Base-by-base conservation (phyloP, 345 rosid species). In the Pseudoturritis turrita region DNA sequence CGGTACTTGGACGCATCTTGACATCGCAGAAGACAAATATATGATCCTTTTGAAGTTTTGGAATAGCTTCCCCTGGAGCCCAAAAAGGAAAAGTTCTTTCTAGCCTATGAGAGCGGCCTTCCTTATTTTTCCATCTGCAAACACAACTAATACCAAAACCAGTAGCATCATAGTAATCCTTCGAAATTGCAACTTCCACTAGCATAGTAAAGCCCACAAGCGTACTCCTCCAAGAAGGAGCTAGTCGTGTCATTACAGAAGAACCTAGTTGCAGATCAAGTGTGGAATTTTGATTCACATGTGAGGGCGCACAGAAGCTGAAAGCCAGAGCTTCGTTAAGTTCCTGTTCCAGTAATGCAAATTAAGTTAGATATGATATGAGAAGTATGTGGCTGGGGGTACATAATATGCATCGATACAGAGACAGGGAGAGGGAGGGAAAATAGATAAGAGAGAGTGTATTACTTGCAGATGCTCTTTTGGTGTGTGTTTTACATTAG, bases 21-120 rank as follows among this genome's bases (percentile, higher is more conserved):
- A 61, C 37, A 61, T 61, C 66, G 41, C 23, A 26, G 54, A 62
- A 45, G 54, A 62, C 12, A 45, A 62, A 62, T 26, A 45, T 11
- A 40, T 62, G 53, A 10, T 62, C 54, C 36, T 45, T 45, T 0
- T 18, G 36, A 43, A 43, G 10, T 33, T 33, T 33, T 3, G 9
- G 9, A 33, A 33, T 23, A 43, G n/a, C 15, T 15, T 62, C 25
- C 17, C 10, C 52, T 15, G 52, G 25, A 26, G 3, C 44, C 66
- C 52, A 62, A 43, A 15, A 62, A 28, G 28, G 52, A 26, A 28
- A 62, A 7, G 0, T 15, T 62, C 26, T 62, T 10, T 43, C 66
- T 4, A 43, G 37, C 11, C 37, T 62, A 26, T 44, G 66, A 62
- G 66, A 62, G 25, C 9, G 0, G 29, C 19, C 11, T 25, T 26